Evolutionary conservation across 805 yeast species (phyloP), one percentile per base, ranked within the genome.

Genomic region (Metschnikowia cubensis): DNA sequence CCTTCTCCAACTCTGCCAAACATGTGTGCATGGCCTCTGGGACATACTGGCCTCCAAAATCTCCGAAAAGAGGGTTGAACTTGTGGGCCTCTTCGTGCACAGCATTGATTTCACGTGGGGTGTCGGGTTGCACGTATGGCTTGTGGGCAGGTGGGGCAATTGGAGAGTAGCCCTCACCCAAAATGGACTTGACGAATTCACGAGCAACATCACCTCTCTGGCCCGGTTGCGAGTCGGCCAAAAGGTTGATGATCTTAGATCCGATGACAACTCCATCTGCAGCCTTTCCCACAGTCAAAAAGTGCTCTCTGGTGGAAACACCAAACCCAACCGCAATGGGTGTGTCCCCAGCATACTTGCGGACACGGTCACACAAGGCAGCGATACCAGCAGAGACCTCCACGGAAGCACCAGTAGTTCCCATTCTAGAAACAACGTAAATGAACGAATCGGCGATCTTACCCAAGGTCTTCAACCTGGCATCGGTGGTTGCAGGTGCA

Each of bases 211-310:
- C 77, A 42, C 81, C 83, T 59, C 92, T 78, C 54, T 76, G 66
- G 43, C 85, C 90, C 2, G 72, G 71, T 39, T 77, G 69, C 25
- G 95, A 75, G 50, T 83, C 85, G 43, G 81, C 85, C 52, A 91
- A 75, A 39, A 86, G 65, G 36, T 85, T 80, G 54, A 94, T 80
- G 55, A 94, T 76, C 67, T 87, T 87, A 35, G 95, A 85, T 14
- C 99, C 99, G 65, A 94, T 90, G 33, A 92, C 99, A 36, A 91
- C 96, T 74, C 97, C 99, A 63, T 94, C 97, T 13, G 98, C 87
- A 40, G 81, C 70, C 13, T 80, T 66, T 52, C 96, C 95, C 34
- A 92, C 96, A 41, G 81, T 74, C 54, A 80, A 65, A 68, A 85
- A 91, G 69, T 94, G 98, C 55, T 90, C 96, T 70, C 96, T 83